These are phyloP conservation scores for Celoporthe dispersa DNA, from an alignment of 2,329 filamentous ascomycete genomes.

Conservation along the genomic window DNA sequence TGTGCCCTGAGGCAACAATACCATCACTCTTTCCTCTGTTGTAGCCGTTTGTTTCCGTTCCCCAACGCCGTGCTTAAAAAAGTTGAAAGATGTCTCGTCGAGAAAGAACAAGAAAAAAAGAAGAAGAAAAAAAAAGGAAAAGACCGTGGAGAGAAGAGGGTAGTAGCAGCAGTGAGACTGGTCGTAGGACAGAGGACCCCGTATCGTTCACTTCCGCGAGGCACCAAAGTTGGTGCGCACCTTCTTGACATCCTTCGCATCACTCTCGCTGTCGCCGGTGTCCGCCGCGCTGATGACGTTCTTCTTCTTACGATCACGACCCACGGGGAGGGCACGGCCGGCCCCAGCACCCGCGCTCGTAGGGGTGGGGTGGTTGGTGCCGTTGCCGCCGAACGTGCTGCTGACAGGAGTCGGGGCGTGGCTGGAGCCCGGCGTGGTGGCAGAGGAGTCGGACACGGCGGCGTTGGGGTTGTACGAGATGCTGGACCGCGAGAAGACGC, in stretches of 20 bases:
- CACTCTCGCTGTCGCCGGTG: slow-evolving; percentile 61
- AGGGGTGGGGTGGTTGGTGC: slow-evolving; percentile 59
- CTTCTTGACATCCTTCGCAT: slow-evolving; percentile 57
- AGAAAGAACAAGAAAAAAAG: background rate
- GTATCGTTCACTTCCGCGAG: slow-evolving; percentile 45
- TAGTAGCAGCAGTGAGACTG: background rate
- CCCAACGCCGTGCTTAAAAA: background rate
- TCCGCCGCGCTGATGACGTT: slow-evolving; percentile 37
- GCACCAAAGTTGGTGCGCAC: slow-evolving; percentile 63
- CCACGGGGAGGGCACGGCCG: slow-evolving; percentile 40
- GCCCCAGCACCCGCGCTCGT: slow-evolving; percentile 46
- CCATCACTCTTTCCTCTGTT: background rate
- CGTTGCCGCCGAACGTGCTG: slow-evolving; percentile 49
- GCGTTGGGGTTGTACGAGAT: slow-evolving; percentile 59
- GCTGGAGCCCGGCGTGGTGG: slow-evolving; percentile 40
- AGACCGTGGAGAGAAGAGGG: too few species aligned
- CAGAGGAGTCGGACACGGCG: slow-evolving; percentile 17
- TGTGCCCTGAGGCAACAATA: background rate
- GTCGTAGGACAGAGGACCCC: background rate
- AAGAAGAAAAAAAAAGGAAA: background rate
- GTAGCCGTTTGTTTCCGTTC: background rate
- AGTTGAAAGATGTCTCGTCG: background rate
- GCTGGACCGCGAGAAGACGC: slow-evolving; percentile 73
- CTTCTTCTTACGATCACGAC: slow-evolving; percentile 59
- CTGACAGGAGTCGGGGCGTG: slow-evolving; percentile 61